Conservation (phyloP, 495 filamentous ascomycete species). For the Penicilliopsis zonata region DNA sequence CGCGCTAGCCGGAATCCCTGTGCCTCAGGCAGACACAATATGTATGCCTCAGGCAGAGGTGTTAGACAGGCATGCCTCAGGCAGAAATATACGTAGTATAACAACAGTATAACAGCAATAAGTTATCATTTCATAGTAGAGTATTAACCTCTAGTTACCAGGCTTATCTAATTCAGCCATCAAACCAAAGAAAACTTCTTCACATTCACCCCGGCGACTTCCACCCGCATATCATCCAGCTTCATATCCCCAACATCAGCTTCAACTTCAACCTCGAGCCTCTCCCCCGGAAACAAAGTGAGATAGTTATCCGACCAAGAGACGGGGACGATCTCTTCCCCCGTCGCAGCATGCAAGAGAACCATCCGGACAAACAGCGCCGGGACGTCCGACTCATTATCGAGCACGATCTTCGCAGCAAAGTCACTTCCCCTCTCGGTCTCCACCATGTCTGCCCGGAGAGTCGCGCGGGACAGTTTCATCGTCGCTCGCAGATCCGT, state of each 20-base stretch:
- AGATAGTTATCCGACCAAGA: conserved; percentile 54
- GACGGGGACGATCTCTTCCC: conserved; percentile 36
- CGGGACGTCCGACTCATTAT: conserved; percentile 39
- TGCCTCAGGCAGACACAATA: too few species aligned
- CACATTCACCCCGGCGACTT: conserved; percentile 7
- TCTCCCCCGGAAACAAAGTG: conserved; percentile 47
- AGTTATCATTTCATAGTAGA: too few species aligned
- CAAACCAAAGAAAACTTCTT: conserved; percentile 1
- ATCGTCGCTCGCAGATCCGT: conserved; percentile 38
- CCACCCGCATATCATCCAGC: conserved; percentile 6
- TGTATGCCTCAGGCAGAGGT: too few species aligned
- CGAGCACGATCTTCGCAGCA: conserved; percentile 21
- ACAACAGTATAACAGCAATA: too few species aligned
- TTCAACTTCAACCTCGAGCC: conserved; percentile 18
- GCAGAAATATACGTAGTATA: too few species aligned
- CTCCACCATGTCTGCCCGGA: conserved; percentile 16
- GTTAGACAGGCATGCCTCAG: too few species aligned
- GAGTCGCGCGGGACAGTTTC: conserved; percentile 20
- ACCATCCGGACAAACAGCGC: conserved; percentile 46
- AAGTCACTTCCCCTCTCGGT: not conserved
- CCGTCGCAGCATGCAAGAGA: conserved; percentile 22
- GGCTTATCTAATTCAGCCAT: too few species aligned
- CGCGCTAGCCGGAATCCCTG: too few species aligned
- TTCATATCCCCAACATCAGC: conserved; percentile 4
- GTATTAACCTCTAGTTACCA: too few species aligned